A percentile compares a stretch with the other conserved stretches of the same genome.
These are phyloP conservation scores for Penicillium hordei DNA, from an alignment of 2,329 filamentous ascomycete species.

Conservation along the genomic window DNA sequence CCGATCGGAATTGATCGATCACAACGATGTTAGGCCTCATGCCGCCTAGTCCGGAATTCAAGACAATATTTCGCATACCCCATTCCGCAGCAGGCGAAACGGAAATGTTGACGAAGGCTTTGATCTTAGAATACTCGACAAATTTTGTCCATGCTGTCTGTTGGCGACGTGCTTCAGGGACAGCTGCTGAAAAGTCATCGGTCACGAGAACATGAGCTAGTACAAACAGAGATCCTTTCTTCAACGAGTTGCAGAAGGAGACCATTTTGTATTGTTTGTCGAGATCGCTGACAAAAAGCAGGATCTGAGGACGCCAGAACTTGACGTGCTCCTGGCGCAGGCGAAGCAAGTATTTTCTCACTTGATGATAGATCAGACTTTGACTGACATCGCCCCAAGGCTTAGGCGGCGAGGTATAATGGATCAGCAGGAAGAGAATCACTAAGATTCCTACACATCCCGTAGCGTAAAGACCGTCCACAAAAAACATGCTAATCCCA, in stretches of 20 bases:
- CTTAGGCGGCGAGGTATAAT: constrained; percentile 82
- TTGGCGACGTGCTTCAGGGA: constrained; percentile 77
- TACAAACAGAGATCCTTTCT: constrained; percentile 83
- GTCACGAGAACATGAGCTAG: constrained; percentile 86
- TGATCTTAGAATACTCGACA: constrained; percentile 82
- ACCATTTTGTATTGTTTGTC: constrained; percentile 80
- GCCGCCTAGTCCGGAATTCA: constrained; percentile 78
- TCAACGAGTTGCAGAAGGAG: constrained; percentile 87
- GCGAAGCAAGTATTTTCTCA: constrained; percentile 82
- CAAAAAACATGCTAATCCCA: constrained; percentile 83
- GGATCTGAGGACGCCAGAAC: constrained; percentile 87
- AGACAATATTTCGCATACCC: constrained; percentile 78
- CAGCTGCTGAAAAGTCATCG: constrained; percentile 73
- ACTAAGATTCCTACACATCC: constrained; percentile 72
- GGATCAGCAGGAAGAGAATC: constrained; percentile 78
- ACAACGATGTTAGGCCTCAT: constrained; percentile 89
- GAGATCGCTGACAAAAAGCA: constrained; percentile 79
- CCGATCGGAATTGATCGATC: constrained; percentile 69
- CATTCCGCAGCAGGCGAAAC: constrained; percentile 81
- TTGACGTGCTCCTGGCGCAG: constrained; percentile 86
- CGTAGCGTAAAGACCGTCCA: constrained; percentile 76
- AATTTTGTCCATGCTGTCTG: constrained; percentile 82
- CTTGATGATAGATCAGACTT: constrained; percentile 83
- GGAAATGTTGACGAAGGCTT: constrained; percentile 83
- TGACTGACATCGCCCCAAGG: constrained; percentile 89